Evolutionary conservation across 106 monocot genomes (phyloP).

Genomic region (Dendrobium huoshanense): DNA sequence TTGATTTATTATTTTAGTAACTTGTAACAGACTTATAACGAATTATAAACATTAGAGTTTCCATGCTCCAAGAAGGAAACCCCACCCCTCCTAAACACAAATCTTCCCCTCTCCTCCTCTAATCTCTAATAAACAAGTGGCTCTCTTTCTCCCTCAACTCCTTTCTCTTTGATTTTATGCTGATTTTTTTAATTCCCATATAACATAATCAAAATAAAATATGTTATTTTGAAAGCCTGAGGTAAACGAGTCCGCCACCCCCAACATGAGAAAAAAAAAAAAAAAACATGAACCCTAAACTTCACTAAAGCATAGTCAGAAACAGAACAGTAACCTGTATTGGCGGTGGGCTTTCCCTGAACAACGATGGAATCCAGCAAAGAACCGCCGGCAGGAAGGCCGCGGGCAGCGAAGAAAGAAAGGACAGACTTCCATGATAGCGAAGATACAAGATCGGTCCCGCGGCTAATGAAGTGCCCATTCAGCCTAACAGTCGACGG

Average conservation of each 20-base stretch:
- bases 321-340: background rate
- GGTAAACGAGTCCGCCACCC: too few relatives aligned
- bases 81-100: background rate
- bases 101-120: too few relatives aligned
- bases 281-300: background rate
- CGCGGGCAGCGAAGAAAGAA: conserved; percentile 47
- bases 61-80: too few relatives aligned
- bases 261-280: background rate
- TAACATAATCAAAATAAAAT: too few relatives aligned
- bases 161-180: too few relatives aligned
- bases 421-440: conserved; percentile 42
- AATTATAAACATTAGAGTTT: too few relatives aligned
- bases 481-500: conserved; percentile 39
- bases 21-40: too few relatives aligned
- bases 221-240: too few relatives aligned
- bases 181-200: too few relatives aligned
- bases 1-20: too few relatives aligned
- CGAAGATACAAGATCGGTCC: conserved; percentile 16
- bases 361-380: conserved; percentile 24
- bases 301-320: background rate
- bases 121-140: too few relatives aligned
- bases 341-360: conserved; percentile 18
- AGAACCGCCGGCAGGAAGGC: conserved; percentile 26
- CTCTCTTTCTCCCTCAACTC: too few relatives aligned
- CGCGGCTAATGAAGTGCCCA: conserved; percentile 41